These are phyloP conservation scores for Chrysosporium queenslandicum DNA, from an alignment of 2,329 filamentous ascomycete species.

Conservation along the genomic window DNA sequence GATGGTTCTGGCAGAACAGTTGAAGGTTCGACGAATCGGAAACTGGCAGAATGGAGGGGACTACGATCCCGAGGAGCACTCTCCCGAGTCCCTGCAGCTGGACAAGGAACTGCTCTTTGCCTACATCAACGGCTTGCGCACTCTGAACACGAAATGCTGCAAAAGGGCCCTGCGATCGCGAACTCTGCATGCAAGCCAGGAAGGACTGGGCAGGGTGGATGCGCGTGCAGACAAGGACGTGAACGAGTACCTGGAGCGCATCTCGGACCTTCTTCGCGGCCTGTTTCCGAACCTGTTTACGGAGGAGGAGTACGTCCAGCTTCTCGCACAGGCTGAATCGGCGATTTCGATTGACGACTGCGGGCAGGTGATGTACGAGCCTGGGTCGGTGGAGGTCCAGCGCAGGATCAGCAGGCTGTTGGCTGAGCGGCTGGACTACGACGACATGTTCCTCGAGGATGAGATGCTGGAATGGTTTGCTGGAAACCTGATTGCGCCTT, in stretches of 20 bases:
- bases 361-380: slow-evolving; percentile 13
- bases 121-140: slow-evolving; percentile 37
- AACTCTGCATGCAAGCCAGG: slow-evolving; percentile 12
- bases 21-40: slow-evolving; percentile 13
- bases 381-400: slow-evolving; percentile 21
- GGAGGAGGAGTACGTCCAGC: slow-evolving; percentile 29
- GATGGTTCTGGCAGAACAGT: slow-evolving; percentile 28
- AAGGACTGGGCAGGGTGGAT: not conserved
- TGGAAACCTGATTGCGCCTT: slow-evolving; percentile 21
- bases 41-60: slow-evolving; percentile 8
- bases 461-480: slow-evolving; percentile 35
- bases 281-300: slow-evolving; percentile 33
- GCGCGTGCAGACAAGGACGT: slow-evolving; percentile 10
- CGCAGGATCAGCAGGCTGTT: slow-evolving; percentile 30
- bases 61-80: slow-evolving; percentile 27
- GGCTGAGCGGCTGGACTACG: slow-evolving; percentile 26
- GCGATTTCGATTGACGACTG: slow-evolving; percentile 15
- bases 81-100: slow-evolving; percentile 30
- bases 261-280: slow-evolving; percentile 32
- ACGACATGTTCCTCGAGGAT: slow-evolving; percentile 25
- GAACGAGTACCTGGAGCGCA: slow-evolving; percentile 29
- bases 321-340: slow-evolving; percentile 21
- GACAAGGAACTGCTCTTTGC: slow-evolving; percentile 33
- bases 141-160: slow-evolving; percentile 25
- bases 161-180: slow-evolving; percentile 27